Base-by-base conservation (phyloP, 345 rosid species). In the Anastatica hierochuntica region DNA sequence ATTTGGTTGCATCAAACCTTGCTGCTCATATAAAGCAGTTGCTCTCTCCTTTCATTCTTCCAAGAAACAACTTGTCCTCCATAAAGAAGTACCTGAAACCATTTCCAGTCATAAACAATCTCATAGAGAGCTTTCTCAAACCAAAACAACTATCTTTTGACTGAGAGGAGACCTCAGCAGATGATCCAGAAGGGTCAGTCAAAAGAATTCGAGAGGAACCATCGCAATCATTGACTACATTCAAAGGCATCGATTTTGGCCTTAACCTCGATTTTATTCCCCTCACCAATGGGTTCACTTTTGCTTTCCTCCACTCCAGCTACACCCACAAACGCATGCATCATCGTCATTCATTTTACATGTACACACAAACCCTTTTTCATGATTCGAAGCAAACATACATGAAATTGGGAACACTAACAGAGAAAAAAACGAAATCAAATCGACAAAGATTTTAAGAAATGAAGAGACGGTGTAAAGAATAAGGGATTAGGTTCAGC, bases 41-140 rank as follows among this genome's bases (percentile, higher is more conserved):
- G 90, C 66, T 90, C 94, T 58, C 88, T 74, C 59, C 86, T 66
- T 50, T 83, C 88, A 51, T 83, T 90, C 71, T 90, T 90, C 97
- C 97, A 90, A 16, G 97, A 90, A 71, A 90, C 74, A 12, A 90
- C 88, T 62, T 85, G 97, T 41, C 94, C 97, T 7, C 97, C 97
- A 54, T 73, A 74, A 2, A 83, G 70, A 72, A 85, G 77, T 72
- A 90, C 97, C 97, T 90, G 86, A 71, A 75, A 68, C n/a, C 44
- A n/a, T 31, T 41, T 10, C n/a, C 95, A 27, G 81, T 75, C 76
- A 89, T n/a, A 74, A 48, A 76, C 30, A 64, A 89, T 56, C 43
- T n/a, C n/a, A n/a, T n/a, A n/a, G 1, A 60, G 24, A 21, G 24
- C 5, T 5, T 21, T 21, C 24, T 21, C 24, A 2, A 21, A 21